Evolutionary conservation across 345 rosid species (phyloP).

Genomic region (Acer yangbiense): DNA sequence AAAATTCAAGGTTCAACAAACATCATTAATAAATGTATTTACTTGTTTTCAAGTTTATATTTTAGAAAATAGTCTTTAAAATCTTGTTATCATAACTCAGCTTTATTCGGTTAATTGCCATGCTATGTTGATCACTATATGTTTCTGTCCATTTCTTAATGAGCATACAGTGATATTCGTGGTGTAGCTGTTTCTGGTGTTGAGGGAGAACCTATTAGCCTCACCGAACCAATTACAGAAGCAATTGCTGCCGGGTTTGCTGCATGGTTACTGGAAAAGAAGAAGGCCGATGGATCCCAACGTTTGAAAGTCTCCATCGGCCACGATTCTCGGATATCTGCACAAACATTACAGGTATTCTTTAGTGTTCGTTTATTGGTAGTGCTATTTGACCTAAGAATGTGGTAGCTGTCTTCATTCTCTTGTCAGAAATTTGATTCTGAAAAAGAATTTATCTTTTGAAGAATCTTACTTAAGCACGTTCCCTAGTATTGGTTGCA

Average conservation of each 20-base stretch:
- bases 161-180: constrained; percentile 72
- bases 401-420: not conserved
- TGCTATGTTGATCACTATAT: not conserved
- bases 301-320: constrained; percentile 72
- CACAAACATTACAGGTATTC: constrained; percentile 63
- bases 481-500: not conserved
- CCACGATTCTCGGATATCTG: constrained; percentile 97
- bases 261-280: constrained; percentile 78
- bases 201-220: constrained; percentile 88
- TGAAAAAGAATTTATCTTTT: not conserved
- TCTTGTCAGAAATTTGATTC: not conserved
- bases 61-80: not conserved
- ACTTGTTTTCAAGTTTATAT: not conserved
- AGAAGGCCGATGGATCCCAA: constrained; percentile 46
- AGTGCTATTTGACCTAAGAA: not conserved
- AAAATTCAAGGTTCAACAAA: not conserved
- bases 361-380: not conserved
- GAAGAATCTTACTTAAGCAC: not conserved
- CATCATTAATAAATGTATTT: not conserved
- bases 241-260: constrained; percentile 96
- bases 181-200: constrained; percentile 93
- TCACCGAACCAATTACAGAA: constrained; percentile 80
- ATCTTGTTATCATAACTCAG: not conserved
- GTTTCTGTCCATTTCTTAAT: constrained; percentile 15
- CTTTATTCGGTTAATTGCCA: not conserved